Conservation (phyloP, 805 yeast species). For the Hanseniaspora vineae region DNA sequence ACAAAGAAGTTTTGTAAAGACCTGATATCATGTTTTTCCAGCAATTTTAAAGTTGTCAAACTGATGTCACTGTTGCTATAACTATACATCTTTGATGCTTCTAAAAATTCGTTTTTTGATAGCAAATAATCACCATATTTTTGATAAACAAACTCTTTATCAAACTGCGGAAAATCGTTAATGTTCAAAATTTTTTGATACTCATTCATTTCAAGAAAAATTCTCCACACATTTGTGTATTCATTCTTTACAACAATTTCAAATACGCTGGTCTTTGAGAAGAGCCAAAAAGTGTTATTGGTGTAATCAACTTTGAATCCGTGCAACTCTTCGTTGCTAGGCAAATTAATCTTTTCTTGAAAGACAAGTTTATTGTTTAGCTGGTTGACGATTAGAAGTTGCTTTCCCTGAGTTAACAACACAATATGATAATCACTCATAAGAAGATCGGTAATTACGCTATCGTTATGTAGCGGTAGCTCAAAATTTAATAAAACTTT, state of each 20-base stretch:
- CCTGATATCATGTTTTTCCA: conserved; percentile 29
- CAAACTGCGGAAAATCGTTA: conserved; percentile 22
- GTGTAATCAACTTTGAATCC: conserved; percentile 40
- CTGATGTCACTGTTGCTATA: conserved; percentile 23
- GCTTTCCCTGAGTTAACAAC: conserved; percentile 28
- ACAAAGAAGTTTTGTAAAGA: conserved; percentile 25
- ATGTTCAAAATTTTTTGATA: conserved; percentile 55
- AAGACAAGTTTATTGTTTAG: conserved; percentile 36
- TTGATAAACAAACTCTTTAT: conserved; percentile 36
- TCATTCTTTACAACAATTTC: conserved; percentile 67
- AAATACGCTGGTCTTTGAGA: conserved; percentile 42
- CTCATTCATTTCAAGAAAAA: conserved; percentile 34
- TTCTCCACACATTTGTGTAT: conserved; percentile 60
- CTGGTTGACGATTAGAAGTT: conserved; percentile 35
- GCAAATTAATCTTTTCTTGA: conserved; percentile 27
- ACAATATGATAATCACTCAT: conserved; percentile 45
- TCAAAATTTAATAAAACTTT: conserved; percentile 29
- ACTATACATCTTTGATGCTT: conserved; percentile 51
- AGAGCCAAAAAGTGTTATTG: conserved; percentile 60
- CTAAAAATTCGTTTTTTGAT: conserved; percentile 14
- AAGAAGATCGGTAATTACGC: not conserved
- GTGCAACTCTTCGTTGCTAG: conserved; percentile 25
- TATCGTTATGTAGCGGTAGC: conserved; percentile 22
- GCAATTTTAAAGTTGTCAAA: conserved; percentile 41
- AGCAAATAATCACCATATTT: conserved; percentile 42